Base-by-base conservation (phyloP, 2,329 filamentous ascomycete species). In the Colletotrichum acutatum region DNA sequence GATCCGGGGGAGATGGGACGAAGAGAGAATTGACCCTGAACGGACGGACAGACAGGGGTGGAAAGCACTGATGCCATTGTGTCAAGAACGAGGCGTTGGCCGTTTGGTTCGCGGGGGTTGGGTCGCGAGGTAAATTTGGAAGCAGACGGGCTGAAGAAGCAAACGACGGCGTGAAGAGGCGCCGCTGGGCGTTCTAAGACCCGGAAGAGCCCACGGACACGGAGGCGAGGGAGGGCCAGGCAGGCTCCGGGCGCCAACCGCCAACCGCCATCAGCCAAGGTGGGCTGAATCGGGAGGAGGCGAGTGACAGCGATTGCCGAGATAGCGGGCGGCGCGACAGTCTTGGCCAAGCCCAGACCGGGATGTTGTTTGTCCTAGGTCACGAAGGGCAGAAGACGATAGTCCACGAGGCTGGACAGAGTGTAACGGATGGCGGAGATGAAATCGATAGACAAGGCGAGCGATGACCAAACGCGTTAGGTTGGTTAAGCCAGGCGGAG, bases 1-100 rank as follows among this genome's bases (percentile, higher is more conserved):
- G 28, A 34, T 57, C 64, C n/a, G n/a, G 46, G 30, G 42, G 22
- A 59, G 34, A 72, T 72, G 64, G 64, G 69, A 72, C 24, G 58
- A 72, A 62, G 49, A 52, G n/a, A 52, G n/a, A n/a, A 26, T 30
- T n/a, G 60, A 11, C 37, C 37, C 22, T 53, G 58, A 63, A 68
- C 32, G n/a, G 49, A 66, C 37, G 37, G 28, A 58, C 19, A 66
- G 52, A 58, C 19, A 66, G 58, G n/a, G 52, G 30, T 19, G 16
- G 19, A 52, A 52, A 32, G 37, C 58, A 68, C 28, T 28, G 9
- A 53, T 28, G 22, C 11, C 26, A 26, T 34, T 22, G 52, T 30
- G 28, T 62, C 46, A 24, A 61, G 30, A n/a, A n/a, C 32, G 64
- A 61, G 46, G 56, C 53, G 52, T 34, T 32, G 19, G 34, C 56